phyloP scores from a whole-genome alignment of 441 rosid species.

The Capsella rubella region DNA sequence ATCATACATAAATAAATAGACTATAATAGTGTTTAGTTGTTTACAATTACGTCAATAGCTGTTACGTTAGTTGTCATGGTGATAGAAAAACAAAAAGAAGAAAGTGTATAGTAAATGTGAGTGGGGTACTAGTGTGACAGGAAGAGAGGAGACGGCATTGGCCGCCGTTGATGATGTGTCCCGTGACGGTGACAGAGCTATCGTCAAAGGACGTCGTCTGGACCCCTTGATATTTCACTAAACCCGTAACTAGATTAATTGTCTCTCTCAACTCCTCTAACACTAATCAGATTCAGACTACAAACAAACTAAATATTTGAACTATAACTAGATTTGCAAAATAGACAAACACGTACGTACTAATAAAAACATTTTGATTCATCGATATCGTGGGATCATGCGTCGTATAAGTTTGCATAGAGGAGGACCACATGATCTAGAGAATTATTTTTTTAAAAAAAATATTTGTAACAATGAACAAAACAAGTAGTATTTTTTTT shows the following conservation, averaged over 20 bases:
- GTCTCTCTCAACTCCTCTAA: neutral
- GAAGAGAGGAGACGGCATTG: constrained; percentile 34
- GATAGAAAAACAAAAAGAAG: neutral
- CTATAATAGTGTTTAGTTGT: neutral
- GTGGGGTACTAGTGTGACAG: constrained; percentile 31
- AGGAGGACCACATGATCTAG: constrained; percentile 41
- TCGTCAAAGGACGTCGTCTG: constrained; percentile 9
- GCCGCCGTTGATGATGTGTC: constrained; percentile 39
- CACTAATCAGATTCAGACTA: constrained; percentile 6
- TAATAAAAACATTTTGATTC: too few relatives aligned
- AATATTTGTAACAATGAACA: neutral
- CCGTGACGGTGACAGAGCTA: constrained; percentile 31
- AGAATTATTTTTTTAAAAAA: neutral
- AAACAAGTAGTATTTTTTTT: too few relatives aligned
- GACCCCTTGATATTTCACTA: neutral
- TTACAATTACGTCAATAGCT: neutral
- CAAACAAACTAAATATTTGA: neutral
- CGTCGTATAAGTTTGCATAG: constrained; percentile 30
- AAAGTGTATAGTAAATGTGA: constrained; percentile 26
- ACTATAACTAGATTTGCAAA: constrained; percentile 10
- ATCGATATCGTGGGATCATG: constrained; percentile 43
- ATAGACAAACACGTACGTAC: too few relatives aligned
- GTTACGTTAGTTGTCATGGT: neutral
- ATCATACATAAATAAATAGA: neutral
- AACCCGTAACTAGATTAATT: neutral